Base-by-base conservation (phyloP, 2,329 filamentous ascomycete species). In the Diaporthe citriasiana region DNA sequence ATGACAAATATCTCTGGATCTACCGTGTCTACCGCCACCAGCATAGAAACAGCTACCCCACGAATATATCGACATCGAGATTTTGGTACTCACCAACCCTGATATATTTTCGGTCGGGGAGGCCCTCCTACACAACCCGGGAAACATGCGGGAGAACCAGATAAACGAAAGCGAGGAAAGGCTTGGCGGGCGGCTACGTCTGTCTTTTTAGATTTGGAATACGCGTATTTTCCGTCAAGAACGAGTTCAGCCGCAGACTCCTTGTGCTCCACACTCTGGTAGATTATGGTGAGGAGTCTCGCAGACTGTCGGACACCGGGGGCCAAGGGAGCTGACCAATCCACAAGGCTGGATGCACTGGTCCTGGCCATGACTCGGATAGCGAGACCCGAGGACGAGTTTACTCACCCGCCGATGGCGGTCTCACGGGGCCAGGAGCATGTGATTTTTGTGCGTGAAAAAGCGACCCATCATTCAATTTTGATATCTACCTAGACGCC, bases 401-500 rank as follows among this genome's bases (percentile, higher is more conserved):
- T 7, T 6, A 22, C n/a, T 9, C 22, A n/a, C 45, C 45, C 3
- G 45, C 22, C 45, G 47, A 51, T 51, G 47, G 47, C n/a, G 47
- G 47, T 10, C n/a, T 1, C 9, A 9, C 22, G 10, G 3, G n/a
- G 25, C 27, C n/a, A 25, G 47, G n/a, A 7, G 47, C 47, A 27
- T 51, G 47, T 12, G 47, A 10, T 27, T 0, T 12, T 27, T n/a
- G 3, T 7, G 4, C 22, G 22, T 33, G 15, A 47, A 47, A 2
- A 53, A 53, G 40, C 10, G 33, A 68, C 33, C 25, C 7, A 51
- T 27, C 30, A 17, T 42, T 17, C 47, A 66, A 45, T 63, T 73
- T 66, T 73, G 42, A 70, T 66, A 33, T 71, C 51, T 75, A 73
- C 74, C 71, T 17, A 40, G 55, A 75, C 74, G 72, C 74, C 74